Base-by-base conservation (phyloP, 495 filamentous ascomycete species). In the Parathielavia appendiculata region DNA sequence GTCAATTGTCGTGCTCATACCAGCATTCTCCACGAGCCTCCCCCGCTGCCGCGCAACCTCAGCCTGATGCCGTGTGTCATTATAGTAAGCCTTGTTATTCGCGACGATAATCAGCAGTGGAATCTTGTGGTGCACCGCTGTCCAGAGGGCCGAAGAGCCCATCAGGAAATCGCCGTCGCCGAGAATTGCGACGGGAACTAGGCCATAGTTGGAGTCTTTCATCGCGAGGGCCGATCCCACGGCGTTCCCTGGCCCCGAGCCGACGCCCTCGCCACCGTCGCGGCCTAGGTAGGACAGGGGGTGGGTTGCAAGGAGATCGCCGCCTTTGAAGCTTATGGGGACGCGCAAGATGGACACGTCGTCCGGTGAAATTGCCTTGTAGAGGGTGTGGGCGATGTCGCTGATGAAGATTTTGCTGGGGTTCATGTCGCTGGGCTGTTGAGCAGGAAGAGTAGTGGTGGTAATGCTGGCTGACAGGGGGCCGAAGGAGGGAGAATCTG, bases 71-170 rank as follows among this genome's bases (percentile, higher is more conserved):
- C 13, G 22, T 34, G 38, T 32, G 10, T 56, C 54, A n/a, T 56
- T 48, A 0, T 12, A 8, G 19, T 38, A 56, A 9, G 13, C 32
- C 41, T 26, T 17, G 13, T 48, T 56, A 39, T 56, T 48, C 4
- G 44, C 44, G 30, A 56, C 54, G n/a, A 56, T 19, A 1, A 48
- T 43, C n/a, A 56, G 17, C 54, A 56, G 8, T n/a, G 54, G 54
- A 2, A 56, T 16, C 11, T 26, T 8, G 11, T 56, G 32, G 12
- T 39, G 41, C 13, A 13, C 41, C 41, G 54, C 54, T 0, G 41
- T 47, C 54, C 54, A 56, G 41, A 56, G 30, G 5, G 54, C 54
- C n/a, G 41, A 9, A 8, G n/a, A 56, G n/a, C 54, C 54, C 43
- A 48, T 48, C 1, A 56, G 17, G 40, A 45, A 56, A 20, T 56